Base-by-base conservation (phyloP, 148 eudicot genomes). In the Beta vulgaris region DNA sequence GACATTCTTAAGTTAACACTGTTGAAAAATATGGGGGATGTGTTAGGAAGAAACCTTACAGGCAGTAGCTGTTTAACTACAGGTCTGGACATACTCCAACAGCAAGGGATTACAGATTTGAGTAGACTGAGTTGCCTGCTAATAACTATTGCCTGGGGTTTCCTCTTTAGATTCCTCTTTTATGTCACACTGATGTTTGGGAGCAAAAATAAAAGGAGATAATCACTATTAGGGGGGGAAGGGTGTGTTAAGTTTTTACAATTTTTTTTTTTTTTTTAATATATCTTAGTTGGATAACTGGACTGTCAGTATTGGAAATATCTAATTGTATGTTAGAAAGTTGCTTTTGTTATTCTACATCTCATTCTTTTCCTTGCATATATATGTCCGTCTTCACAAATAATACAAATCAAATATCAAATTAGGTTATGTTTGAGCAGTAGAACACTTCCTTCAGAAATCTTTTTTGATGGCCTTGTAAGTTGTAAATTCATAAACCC, bases 81-180 rank as follows among this genome's bases (percentile, higher is more conserved):
- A 11, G 96, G 93, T 7, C 28, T 69, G 0, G 96, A 93, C 58
- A 83, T 93, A 77, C 62, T 93, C 76, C 81, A 82, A 70, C 88
- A 85, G 54, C 85, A 84, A 55, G 98, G 91, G 58, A 84, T 89
- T 15, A 86, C 87, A 36, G 96, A 93, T 75, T 49, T 93, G 21
- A 84, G 84, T 71, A 87, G 85, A 65, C 81, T 90, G 85, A 82
- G 72, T 57, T 90, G 90, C 79, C 69, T 93, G 63, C 89, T 90
- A 89, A 84, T 90, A 68, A 89, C 90, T 10, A 67, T 91, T 60
- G 96, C 90, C 19, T 76, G 88, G 82, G 98, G 98, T n/a, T 90
- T 93, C 79, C 79, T 93, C 39, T 93, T 90, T 63, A 84, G 98
- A 80, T 43, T 88, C 65, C 64, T 93, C 78, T 93, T 93, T 79